phyloP scores from a whole-genome alignment of 768 basidiomycete species.

The Kwoniella shandongensis region DNA sequence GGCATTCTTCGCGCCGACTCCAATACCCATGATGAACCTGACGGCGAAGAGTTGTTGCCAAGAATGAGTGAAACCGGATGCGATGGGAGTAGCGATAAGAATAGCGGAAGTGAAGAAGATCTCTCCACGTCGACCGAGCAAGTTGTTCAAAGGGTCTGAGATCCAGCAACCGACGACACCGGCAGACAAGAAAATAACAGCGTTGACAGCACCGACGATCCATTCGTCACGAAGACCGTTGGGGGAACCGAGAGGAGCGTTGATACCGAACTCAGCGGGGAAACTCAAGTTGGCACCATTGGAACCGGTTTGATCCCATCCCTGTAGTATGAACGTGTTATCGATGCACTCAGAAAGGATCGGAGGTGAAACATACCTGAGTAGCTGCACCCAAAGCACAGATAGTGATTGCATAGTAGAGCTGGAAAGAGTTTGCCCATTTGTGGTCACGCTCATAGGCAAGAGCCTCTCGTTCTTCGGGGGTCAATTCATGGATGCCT shows the following conservation, averaged over 20 bases:
- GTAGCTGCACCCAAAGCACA: conserved; percentile 41
- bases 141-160: conserved; percentile 64
- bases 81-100: conserved; percentile 55
- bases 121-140: conserved; percentile 61
- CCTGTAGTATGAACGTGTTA: too few species aligned
- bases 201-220: conserved; percentile 42
- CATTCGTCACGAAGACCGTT: conserved; percentile 25
- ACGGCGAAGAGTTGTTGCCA: conserved; percentile 43
- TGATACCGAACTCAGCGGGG: conserved; percentile 8
- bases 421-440: conserved; percentile 43
- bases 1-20: conserved; percentile 50
- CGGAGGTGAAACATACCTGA: conserved; percentile 13
- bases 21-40: conserved; percentile 46
- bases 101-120: conserved; percentile 60
- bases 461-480: conserved; percentile 38
- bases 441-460: conserved; percentile 42
- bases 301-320: conserved; percentile 45
- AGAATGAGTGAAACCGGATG: conserved; percentile 41
- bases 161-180: conserved; percentile 19
- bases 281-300: conserved; percentile 48
- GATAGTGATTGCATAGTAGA: conserved; percentile 36
- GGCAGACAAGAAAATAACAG: conserved; percentile 37
- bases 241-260: conserved; percentile 3
- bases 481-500: conserved; percentile 24
- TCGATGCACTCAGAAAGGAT: not conserved